Base-by-base conservation (phyloP, 1,284 basidiomycete genomes). In the Leccinum subfulvum region DNA sequence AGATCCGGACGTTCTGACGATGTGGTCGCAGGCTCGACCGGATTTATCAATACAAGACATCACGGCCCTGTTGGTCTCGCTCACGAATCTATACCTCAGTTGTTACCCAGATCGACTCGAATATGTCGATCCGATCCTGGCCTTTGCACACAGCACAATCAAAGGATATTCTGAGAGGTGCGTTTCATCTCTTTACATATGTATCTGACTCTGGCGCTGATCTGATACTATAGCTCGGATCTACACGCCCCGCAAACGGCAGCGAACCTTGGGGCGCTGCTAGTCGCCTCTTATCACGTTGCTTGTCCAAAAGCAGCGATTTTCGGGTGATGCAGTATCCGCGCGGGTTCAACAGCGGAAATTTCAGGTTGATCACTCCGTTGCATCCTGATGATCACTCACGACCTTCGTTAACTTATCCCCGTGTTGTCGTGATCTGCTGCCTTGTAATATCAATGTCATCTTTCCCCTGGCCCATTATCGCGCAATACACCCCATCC, bases 41-140 rank as follows among this genome's bases (percentile, higher is more conserved):
- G 96, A 98, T 76, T 79, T 98, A 53, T 94, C 94, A 44, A 94
- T 98, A 71, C 95, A 97, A 76, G 96, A 98, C 71, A 89, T 97
- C 72, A 97, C 95, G 0, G 96, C 95, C 0, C 85, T 98, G 16
- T 82, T 97, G 62, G 95, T 97, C 6, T 98, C 96, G 1, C 80
- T 98, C 44, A 92, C 92, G 51, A 97, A 97, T 75, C 83, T 98
- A 13, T 95, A 94, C 1, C 80, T 98, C 44, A 95, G 92, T 76
- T 98, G 95, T 75, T 98, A 98, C 75, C 95, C 96, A 5, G 95
- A 97, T 73, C 83, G 92, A 64, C 82, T 98, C 59, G 94, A 97
- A 80, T 97, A 98, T 71, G 94, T 98, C 52, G 94, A 98, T 70
- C 95, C 97, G 77, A 89, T 97, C 16, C 82, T 98, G 60, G 87